These are phyloP conservation scores for Aegilops speltoides DNA, from an alignment of 176 grass and related monocot species.

Conservation along the genomic window DNA sequence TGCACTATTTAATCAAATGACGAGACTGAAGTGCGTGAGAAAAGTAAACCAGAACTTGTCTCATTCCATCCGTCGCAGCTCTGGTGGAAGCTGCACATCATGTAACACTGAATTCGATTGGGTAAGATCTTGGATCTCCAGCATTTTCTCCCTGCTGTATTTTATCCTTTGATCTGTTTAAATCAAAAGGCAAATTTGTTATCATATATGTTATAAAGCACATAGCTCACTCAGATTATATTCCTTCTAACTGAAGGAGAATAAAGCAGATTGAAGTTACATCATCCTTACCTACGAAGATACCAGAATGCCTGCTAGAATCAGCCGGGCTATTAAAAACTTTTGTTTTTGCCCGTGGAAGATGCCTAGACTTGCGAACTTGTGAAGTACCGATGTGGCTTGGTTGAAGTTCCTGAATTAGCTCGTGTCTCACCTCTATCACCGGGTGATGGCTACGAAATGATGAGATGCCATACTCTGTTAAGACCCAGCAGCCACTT, in stretches of 20 bases:
- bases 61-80: neutral
- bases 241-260: constrained; percentile 7
- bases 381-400: constrained; percentile 25
- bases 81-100: neutral
- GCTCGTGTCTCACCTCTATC: constrained; percentile 71
- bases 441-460: constrained; percentile 58
- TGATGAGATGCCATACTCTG: constrained; percentile 41
- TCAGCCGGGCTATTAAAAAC: neutral
- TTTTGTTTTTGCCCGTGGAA: constrained; percentile 38
- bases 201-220: constrained; percentile 11
- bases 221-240: neutral
- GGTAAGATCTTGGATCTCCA: constrained; percentile 46
- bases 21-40: neutral
- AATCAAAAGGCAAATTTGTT: constrained; percentile 17
- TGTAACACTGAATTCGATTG: constrained; percentile 15
- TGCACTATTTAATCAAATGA: neutral
- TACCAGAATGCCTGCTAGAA: constrained; percentile 12
- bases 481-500: constrained; percentile 81
- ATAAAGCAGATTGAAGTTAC: neutral
- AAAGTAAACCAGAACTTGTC: neutral
- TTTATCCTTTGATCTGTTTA: constrained; percentile 81
- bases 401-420: constrained; percentile 30
- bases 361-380: constrained; percentile 17
- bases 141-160: constrained; percentile 61
- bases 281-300: constrained; percentile 53